Conservation (phyloP, 768 basidiomycete genomes). For the Boletus patriciae region DNA sequence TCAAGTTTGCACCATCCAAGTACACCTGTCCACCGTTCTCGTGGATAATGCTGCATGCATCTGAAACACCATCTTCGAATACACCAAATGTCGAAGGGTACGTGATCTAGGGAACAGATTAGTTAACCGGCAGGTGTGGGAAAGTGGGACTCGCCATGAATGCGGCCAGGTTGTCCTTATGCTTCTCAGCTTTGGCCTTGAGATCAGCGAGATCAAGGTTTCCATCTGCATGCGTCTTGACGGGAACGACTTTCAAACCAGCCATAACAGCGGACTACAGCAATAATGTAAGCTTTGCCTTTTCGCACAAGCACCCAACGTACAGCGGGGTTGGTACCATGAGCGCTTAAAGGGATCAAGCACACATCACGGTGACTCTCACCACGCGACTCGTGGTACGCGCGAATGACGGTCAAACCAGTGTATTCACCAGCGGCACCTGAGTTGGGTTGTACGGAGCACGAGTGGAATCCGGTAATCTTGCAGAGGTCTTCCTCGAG, state of each 20-base stretch:
- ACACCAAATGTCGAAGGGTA: slow-evolving; percentile 98
- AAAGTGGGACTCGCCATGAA: slow-evolving; percentile 71
- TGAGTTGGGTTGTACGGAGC: slow-evolving; percentile 98
- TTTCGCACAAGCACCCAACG: slow-evolving; percentile 28
- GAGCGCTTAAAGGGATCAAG: slow-evolving; percentile 92
- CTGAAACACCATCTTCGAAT: slow-evolving; percentile 87
- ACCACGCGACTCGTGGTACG: slow-evolving; percentile 88
- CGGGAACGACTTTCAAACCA: slow-evolving; percentile 93
- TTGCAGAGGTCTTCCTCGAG: slow-evolving; percentile 87
- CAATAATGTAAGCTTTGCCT: slow-evolving; percentile 15
- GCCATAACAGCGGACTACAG: slow-evolving; percentile 94
- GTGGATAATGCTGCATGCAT: slow-evolving; percentile 92
- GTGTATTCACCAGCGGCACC: slow-evolving; percentile 98
- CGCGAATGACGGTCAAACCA: slow-evolving; percentile 91
- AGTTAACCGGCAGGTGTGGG: slow-evolving; percentile 5
- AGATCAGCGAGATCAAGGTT: slow-evolving; percentile 89
- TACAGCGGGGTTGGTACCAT: slow-evolving; percentile 97
- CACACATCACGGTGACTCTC: slow-evolving; percentile 87
- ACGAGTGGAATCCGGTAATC: slow-evolving; percentile 95
- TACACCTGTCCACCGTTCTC: slow-evolving; percentile 97
- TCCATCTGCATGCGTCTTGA: slow-evolving; percentile 86
- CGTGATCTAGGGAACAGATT: slow-evolving; percentile 62
- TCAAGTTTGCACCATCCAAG: slow-evolving; percentile 92
- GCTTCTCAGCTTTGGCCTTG: slow-evolving; percentile 80
- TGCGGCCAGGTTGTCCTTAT: slow-evolving; percentile 90